phyloP scores from a whole-genome alignment of 768 basidiomycete species.

The Mycena chlorophos region DNA sequence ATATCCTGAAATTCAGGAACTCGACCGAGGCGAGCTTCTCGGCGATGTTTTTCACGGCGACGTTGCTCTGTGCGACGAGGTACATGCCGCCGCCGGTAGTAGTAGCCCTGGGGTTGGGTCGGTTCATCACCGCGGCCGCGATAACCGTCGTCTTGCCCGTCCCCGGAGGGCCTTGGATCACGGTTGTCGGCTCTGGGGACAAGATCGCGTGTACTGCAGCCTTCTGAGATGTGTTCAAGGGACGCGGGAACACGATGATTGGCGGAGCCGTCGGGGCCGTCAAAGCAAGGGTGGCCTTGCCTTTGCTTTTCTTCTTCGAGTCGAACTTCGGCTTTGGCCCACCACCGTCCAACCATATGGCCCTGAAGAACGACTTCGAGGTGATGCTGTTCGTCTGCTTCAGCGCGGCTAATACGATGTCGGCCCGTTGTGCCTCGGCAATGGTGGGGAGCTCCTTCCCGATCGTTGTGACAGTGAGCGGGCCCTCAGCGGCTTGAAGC shows the following conservation, averaged over 20 bases:
- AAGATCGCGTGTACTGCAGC: slow-evolving; percentile 37
- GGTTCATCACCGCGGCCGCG: slow-evolving; percentile 44
- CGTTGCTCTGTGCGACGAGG: slow-evolving; percentile 73
- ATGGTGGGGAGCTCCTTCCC: slow-evolving; percentile 50
- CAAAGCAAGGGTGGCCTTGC: too few species aligned
- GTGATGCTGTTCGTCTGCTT: slow-evolving; percentile 29
- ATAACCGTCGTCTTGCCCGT: slow-evolving; percentile 69
- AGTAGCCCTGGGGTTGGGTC: slow-evolving; percentile 30
- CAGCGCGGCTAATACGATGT: slow-evolving; percentile 31
- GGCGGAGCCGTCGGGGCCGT: background rate
- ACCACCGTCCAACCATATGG: slow-evolving; percentile 31
- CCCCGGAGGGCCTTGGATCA: slow-evolving; percentile 58
- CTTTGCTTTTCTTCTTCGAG: slow-evolving; percentile 2
- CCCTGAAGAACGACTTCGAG: slow-evolving; percentile 35
- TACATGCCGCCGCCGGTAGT: slow-evolving; percentile 41
- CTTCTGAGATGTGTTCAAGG: slow-evolving; percentile 38
- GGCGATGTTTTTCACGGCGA: slow-evolving; percentile 80
- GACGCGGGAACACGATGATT: slow-evolving; percentile 24
- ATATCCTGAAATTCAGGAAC: slow-evolving; percentile 53
- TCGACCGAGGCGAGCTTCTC: slow-evolving; percentile 57
- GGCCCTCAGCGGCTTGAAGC: slow-evolving; percentile 31
- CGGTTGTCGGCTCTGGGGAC: slow-evolving; percentile 30
- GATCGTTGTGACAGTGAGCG: slow-evolving; percentile 39
- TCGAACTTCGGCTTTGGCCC: too few species aligned
- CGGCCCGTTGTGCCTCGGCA: slow-evolving; percentile 39